These are phyloP conservation scores for Apiospora malaysiana DNA, from an alignment of 2,329 filamentous ascomycete species.

Conservation along the genomic window DNA sequence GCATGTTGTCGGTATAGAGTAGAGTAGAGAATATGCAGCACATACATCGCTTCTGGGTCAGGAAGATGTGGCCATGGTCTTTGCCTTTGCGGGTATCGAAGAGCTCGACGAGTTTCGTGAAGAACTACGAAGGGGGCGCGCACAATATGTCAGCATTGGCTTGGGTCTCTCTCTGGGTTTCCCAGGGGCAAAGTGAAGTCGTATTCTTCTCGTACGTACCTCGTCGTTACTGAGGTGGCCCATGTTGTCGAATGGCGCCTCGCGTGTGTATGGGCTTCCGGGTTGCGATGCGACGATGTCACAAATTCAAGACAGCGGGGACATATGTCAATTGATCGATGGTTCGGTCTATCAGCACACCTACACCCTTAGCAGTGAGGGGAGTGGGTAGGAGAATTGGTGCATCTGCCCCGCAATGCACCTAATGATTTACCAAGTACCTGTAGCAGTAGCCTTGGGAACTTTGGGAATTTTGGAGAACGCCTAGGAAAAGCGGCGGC, in stretches of 20 bases:
- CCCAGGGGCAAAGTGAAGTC: not conserved
- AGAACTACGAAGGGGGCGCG: slow-evolving; percentile 64
- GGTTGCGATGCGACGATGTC: not conserved
- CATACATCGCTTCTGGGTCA: slow-evolving; percentile 79
- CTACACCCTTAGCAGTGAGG: not conserved
- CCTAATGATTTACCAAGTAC: not conserved
- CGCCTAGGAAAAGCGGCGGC: too few relatives aligned
- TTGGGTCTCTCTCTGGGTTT: not conserved
- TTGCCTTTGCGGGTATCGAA: slow-evolving; percentile 71
- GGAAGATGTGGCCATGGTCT: slow-evolving; percentile 74
- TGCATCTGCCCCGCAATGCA: slow-evolving; percentile 12
- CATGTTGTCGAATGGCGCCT: slow-evolving; percentile 37
- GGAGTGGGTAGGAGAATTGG: not conserved
- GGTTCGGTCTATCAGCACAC: not conserved
- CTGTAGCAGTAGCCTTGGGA: too few relatives aligned
- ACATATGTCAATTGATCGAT: not conserved
- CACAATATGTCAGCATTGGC: slow-evolving; percentile 16
- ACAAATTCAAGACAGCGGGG: slow-evolving; percentile 12
- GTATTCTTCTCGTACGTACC: slow-evolving; percentile 42
- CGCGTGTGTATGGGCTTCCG: not conserved
- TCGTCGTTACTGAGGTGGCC: slow-evolving; percentile 66
- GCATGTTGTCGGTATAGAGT: not conserved
- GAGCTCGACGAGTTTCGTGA: slow-evolving; percentile 69
- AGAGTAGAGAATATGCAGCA: slow-evolving; percentile 21
- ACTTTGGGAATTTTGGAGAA: too few relatives aligned